These are phyloP conservation scores for Scorias spongiosa DNA, from an alignment of 2,329 filamentous ascomycete genomes.

Conservation along the genomic window DNA sequence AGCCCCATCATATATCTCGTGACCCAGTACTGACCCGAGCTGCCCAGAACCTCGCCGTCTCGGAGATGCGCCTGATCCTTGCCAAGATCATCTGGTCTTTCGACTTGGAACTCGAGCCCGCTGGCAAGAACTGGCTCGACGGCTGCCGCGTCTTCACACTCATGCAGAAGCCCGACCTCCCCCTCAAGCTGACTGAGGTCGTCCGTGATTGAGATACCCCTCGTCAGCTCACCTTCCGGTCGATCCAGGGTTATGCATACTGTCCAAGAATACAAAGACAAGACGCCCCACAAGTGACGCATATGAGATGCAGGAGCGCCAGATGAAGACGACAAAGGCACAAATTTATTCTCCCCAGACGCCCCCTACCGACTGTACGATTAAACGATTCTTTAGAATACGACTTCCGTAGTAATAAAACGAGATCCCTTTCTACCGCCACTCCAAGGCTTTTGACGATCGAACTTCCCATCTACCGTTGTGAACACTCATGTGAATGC, in stretches of 20 bases:
- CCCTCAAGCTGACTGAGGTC: constrained; percentile 10
- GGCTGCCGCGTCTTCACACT: constrained; percentile 8
- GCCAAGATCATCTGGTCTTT: constrained; percentile 26
- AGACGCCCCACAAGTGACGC: no score
- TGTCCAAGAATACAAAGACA: not conserved
- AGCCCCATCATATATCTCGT: not conserved
- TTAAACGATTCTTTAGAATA: no score
- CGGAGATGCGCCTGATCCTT: constrained; percentile 24
- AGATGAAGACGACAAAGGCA: no score
- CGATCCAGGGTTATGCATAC: no score
- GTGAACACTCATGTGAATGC: no score
- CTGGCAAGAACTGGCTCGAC: constrained; percentile 10
- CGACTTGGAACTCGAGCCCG: constrained; percentile 19
- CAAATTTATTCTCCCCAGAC: no score
- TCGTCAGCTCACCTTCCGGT: not conserved
- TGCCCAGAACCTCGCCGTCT: constrained; percentile 18
- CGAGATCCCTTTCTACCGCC: no score
- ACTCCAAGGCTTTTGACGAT: no score
- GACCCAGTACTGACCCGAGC: not conserved
- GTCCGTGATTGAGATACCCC: constrained; percentile 1
- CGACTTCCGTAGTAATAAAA: no score
- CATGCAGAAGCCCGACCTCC: constrained; percentile 13
- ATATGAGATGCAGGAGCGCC: no score
- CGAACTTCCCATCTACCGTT: no score
- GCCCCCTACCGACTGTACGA: no score